phyloP scores from a whole-genome alignment of 2,329 filamentous ascomycete genomes.

The Nigrograna mackinnonii region DNA sequence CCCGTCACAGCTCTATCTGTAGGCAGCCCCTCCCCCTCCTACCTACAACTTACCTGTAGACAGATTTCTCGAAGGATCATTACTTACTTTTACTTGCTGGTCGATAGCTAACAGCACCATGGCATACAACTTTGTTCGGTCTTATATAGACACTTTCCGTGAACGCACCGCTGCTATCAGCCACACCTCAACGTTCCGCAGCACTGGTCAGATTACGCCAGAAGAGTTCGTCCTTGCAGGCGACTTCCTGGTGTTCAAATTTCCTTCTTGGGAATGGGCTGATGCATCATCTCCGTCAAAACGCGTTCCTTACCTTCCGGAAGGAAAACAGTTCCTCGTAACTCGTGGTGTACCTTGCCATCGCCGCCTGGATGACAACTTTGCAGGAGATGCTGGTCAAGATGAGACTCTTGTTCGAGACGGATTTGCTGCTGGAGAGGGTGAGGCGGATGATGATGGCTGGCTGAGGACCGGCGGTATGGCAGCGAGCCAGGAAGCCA shows the following conservation, averaged over 20 bases:
- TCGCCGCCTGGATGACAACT: constrained; percentile 87
- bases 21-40: not conserved
- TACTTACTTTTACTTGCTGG: too few species aligned
- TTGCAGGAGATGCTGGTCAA: constrained; percentile 82
- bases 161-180: constrained; percentile 89
- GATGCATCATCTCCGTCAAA: constrained; percentile 82
- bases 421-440: constrained; percentile 61
- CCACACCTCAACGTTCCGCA: constrained; percentile 90
- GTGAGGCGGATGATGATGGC: constrained; percentile 71
- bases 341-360: constrained; percentile 95
- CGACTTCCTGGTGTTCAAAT: constrained; percentile 98
- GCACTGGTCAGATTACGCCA: constrained; percentile 92
- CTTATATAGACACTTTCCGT: constrained; percentile 87
- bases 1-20: not conserved
- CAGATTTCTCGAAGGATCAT: too few species aligned
- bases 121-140: constrained; percentile 80
- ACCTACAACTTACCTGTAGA: too few species aligned
- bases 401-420: constrained; percentile 87
- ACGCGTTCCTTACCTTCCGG: constrained; percentile 78
- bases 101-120: too few species aligned
- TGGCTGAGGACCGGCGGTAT: constrained; percentile 89
- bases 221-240: constrained; percentile 96
- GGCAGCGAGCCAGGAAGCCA: constrained; percentile 73
- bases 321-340: constrained; percentile 92
- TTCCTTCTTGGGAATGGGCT: constrained; percentile 97